Conservation (phyloP, 441 rosid species). For the Pelargonium exstipulatum region DNA sequence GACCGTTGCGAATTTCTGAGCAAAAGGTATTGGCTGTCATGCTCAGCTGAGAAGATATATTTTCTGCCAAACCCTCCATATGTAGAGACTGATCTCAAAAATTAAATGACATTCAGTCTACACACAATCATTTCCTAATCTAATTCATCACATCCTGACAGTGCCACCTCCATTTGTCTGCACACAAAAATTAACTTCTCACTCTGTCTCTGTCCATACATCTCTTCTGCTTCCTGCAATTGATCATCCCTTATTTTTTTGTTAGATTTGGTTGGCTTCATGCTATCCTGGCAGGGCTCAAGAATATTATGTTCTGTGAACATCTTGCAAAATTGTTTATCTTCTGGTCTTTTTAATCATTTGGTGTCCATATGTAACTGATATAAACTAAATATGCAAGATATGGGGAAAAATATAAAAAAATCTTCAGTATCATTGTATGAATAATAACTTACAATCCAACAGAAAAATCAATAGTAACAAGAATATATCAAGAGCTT, state of each 20-base stretch:
- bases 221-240: background rate
- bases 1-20: background rate
- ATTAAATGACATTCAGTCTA: background rate
- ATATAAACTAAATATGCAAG: background rate
- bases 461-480: constrained; percentile 14
- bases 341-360: no score
- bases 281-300: background rate
- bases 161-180: background rate
- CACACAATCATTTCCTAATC: background rate
- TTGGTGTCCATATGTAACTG: no score
- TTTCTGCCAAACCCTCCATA: background rate
- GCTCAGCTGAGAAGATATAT: background rate
- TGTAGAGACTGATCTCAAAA: background rate
- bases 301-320: background rate
- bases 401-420: background rate
- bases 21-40: background rate
- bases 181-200: background rate
- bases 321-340: no score
- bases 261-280: constrained; percentile 2
- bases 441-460: constrained; percentile 10
- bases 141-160: background rate
- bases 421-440: constrained; percentile 8
- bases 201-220: background rate
- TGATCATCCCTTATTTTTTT: background rate
- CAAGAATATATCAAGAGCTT: constrained; percentile 13